Evolutionary conservation across 1,284 basidiomycete genomes (phyloP), one percentile per base, ranked within the genome.

Genomic region (Prillingera fragicola): DNA sequence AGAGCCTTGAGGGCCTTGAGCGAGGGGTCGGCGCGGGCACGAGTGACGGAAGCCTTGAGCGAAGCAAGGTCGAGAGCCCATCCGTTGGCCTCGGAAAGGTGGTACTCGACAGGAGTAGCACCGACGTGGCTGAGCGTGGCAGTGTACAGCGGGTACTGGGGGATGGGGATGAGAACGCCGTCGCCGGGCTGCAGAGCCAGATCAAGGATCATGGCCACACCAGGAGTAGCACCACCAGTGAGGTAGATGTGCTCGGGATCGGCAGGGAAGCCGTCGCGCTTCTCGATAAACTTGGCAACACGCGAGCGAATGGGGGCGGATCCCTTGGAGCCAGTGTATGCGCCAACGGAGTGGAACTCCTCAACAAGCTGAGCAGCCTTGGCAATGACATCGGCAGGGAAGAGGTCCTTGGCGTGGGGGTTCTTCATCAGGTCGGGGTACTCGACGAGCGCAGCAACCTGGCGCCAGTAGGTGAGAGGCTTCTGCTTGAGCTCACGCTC

Each of bases 131-230:
- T 85, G 33, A 96, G 80, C 0, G 89, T 82, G 15, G 91, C 91
- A 25, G 88, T 91, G 73, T 95, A 94, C 12, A 96, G 77, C 1
- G 91, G 91, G 67, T 96, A 96, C 74, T 96, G 92, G 1, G 91
- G 91, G 50, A 96, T 95, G 21, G 91, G 91, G 59, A 96, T 95
- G 21, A 51, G 45, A 8, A 38, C 42, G 14, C 33, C 52, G 41
- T 55, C 52, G 14, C 60, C 60, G 19, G 45, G 40, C 13, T 51
- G 38, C 10, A 64, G 39, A 6, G 57, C 59, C 29, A 64, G 48
- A 39, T 44, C 57, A 41, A 96, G 81, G 34, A 92, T 75, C 26
- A 91, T 81, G 23, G 84, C 82, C n/a, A 96, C 89, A 38, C 90
- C 92, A 12, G 82, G 80, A 23, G 86, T 91, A 4, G 91, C 90